Evolutionary conservation across 2,329 filamentous ascomycete genomes (phyloP).

Genomic region (Paraconiothyrium brasiliense): DNA sequence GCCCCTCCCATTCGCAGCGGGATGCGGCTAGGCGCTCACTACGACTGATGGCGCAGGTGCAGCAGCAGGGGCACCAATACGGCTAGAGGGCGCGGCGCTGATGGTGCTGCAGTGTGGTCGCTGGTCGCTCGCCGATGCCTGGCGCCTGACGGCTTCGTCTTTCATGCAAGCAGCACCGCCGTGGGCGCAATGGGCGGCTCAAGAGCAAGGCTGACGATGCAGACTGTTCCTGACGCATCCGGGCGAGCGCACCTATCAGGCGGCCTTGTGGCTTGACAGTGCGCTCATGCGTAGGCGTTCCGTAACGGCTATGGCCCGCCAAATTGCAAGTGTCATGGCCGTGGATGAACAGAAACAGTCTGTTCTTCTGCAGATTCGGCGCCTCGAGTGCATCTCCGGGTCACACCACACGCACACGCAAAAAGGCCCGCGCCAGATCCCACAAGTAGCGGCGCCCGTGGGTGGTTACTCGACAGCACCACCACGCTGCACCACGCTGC

Average conservation of each 20-base stretch:
- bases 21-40: constrained; percentile 41
- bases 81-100: constrained; percentile 27
- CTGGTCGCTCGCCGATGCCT: constrained; percentile 34
- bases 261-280: constrained; percentile 26
- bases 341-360: neutral
- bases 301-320: constrained; percentile 39
- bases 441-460: neutral
- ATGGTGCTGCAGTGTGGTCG: neutral
- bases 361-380: neutral
- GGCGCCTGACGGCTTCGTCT: constrained; percentile 33
- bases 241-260: constrained; percentile 35
- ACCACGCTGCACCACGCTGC: constrained; percentile 37
- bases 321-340: constrained; percentile 28
- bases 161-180: constrained; percentile 39
- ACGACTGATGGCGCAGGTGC: constrained; percentile 49
- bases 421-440: neutral
- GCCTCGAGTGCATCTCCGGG: neutral
- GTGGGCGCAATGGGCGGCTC: constrained; percentile 47
- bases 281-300: constrained; percentile 43
- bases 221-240: constrained; percentile 55
- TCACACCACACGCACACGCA: neutral
- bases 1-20: constrained; percentile 33
- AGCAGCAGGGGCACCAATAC: constrained; percentile 36
- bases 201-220: constrained; percentile 51
- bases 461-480: constrained; percentile 39